Evolutionary conservation across 352 stramenopile species (phyloP).

Genomic region (Peronosclerospora sorghi): DNA sequence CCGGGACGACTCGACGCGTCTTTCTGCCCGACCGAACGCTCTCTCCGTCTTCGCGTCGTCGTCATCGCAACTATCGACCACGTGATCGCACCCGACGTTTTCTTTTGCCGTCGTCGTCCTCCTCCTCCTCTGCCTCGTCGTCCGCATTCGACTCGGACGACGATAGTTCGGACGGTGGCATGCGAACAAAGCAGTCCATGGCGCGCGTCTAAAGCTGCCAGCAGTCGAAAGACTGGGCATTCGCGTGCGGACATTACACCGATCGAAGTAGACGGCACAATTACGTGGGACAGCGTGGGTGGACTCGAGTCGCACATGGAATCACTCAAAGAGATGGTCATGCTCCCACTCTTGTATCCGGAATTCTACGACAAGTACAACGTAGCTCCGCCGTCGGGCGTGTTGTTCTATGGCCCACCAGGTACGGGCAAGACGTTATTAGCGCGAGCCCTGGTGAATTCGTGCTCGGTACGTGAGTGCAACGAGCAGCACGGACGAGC

Average conservation of each 20-base stretch:
- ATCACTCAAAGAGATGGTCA: constrained; percentile 90
- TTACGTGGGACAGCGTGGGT: constrained; percentile 82
- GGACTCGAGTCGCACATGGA: constrained; percentile 79
- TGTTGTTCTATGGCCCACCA: constrained; percentile 85
- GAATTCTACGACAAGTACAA: constrained; percentile 89
- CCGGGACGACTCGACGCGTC: constrained; percentile 17
- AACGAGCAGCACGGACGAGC: background rate
- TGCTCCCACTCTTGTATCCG: constrained; percentile 87
- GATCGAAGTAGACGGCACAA: constrained; percentile 67
- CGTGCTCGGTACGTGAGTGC: constrained; percentile 37
- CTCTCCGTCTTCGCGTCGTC: constrained; percentile 15
- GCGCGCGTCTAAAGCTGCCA: constrained; percentile 11
- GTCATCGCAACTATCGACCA: constrained; percentile 14
- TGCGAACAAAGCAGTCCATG: constrained; percentile 38
- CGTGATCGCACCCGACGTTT: constrained; percentile 17
- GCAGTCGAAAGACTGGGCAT: constrained; percentile 23
- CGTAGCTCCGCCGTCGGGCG: constrained; percentile 68
- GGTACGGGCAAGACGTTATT: constrained; percentile 90
- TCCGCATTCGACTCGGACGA: constrained; percentile 47
- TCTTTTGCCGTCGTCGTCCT: constrained; percentile 38
- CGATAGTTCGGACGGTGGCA: constrained; percentile 58
- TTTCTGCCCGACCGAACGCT: constrained; percentile 20
- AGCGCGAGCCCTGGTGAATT: constrained; percentile 85
- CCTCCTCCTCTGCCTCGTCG: constrained; percentile 24
- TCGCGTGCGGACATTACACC: constrained; percentile 70